Conservation (phyloP, 257 asterid genomes). For the Penstemon davidsonii region DNA sequence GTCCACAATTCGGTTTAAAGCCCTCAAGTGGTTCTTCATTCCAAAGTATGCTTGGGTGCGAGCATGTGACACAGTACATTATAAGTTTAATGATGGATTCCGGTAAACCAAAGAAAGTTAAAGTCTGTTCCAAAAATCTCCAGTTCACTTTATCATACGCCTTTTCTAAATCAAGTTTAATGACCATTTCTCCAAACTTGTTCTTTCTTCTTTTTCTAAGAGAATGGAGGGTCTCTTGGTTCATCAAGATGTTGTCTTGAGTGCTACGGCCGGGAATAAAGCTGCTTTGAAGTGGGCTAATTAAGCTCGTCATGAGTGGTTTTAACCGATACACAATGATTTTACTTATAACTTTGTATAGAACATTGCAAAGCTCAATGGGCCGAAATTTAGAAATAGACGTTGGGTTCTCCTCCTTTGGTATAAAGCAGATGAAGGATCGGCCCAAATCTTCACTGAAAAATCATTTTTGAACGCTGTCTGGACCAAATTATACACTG, state of each 20-base stretch:
- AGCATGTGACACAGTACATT: not conserved
- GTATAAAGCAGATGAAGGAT: not conserved
- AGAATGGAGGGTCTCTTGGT: not conserved
- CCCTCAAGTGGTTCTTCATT: not conserved
- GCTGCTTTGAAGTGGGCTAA: not conserved
- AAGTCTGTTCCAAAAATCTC: not conserved
- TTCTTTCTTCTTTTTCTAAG: not conserved
- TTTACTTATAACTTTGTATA: not conserved
- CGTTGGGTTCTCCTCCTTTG: not conserved
- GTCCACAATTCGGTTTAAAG: not conserved
- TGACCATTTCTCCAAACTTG: not conserved
- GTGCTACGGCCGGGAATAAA: not conserved
- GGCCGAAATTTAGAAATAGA: not conserved
- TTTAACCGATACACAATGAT: not conserved
- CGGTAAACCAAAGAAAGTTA: not conserved
- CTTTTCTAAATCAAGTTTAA: not conserved
- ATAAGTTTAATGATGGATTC: not conserved
- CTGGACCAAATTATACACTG: not conserved
- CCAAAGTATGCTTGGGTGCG: not conserved
- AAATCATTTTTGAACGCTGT: rapidly evolving
- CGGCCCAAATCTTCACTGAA: too few species aligned
- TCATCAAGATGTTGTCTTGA: not conserved
- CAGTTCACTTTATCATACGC: not conserved
- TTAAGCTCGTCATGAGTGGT: not conserved
- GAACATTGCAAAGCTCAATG: not conserved